These are phyloP conservation scores for Heritiera fomes DNA, from an alignment of 345 rosid species.

Conservation along the genomic window DNA sequence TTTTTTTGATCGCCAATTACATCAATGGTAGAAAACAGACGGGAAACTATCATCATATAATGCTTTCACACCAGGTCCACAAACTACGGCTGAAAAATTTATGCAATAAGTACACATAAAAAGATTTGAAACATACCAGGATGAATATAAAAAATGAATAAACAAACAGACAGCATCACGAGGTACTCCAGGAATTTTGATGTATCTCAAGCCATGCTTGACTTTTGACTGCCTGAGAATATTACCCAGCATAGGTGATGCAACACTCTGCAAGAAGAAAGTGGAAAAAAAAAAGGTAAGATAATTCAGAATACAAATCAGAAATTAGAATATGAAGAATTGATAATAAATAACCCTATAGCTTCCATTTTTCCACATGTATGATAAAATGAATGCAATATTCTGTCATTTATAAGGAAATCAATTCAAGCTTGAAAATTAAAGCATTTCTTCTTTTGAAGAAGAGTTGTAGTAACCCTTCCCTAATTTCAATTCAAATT, in stretches of 20 bases:
- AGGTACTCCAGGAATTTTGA: slow-evolving; percentile 72
- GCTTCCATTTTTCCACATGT: slow-evolving; percentile 1
- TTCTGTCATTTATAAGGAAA: neutral
- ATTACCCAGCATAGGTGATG: slow-evolving; percentile 58
- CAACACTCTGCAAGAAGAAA: slow-evolving; percentile 45
- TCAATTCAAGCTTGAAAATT: neutral
- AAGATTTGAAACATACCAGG: slow-evolving; percentile 49
- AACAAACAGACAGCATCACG: slow-evolving; percentile 57
- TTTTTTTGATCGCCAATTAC: neutral
- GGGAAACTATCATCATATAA: slow-evolving; percentile 5
- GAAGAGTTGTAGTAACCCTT: neutral
- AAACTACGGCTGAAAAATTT: neutral
- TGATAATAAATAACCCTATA: neutral
- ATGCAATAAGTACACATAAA: neutral
- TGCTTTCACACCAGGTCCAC: neutral
- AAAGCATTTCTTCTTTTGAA: neutral
- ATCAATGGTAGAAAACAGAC: slow-evolving; percentile 1
- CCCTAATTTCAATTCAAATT: neutral
- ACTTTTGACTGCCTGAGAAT: slow-evolving; percentile 45
- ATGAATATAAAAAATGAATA: slow-evolving; percentile 79
- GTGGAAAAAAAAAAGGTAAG: slow-evolving; percentile 4
- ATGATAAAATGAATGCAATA: neutral
- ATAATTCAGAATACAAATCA: neutral
- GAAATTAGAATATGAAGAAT: neutral
- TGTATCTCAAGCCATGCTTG: slow-evolving; percentile 44